Evolutionary conservation across 441 rosid species (phyloP), one percentile per base, ranked within the genome.

Genomic region (Raphanus hybrid): DNA sequence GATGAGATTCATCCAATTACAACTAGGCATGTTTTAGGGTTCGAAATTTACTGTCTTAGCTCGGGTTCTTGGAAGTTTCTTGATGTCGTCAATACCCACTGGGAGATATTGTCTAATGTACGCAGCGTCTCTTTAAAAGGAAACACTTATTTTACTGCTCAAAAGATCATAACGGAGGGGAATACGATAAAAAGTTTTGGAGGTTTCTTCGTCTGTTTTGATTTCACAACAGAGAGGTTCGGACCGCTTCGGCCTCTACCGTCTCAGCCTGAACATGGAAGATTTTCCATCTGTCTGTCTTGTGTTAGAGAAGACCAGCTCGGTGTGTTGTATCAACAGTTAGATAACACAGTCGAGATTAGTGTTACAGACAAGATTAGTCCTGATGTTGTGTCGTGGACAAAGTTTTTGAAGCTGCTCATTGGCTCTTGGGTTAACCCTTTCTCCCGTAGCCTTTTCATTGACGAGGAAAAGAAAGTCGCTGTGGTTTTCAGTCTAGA

Each of bases 231-330:
- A 55, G 60, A 55, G 26, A 16, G 60, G 2, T 55, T 55, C 1
- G 60, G 26, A 1, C 12, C 26, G 26, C 60, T 18, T 55, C 60
- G 18, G 60, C 60, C 60, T 55, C 60, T 55, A 1, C 52, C 52
- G 50, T 64, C 9, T 64, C 3, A 8, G 3, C 3, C 6, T 0
- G 11, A 37, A 4, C 2, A 0, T 34, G 14, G 1, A 2, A 14
- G 3, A 37, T 12, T 23, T 37, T 12, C 6, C 20, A 14, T 8
- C 32, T 16, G 52, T 15, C 1, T 37, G 8, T 64, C 50, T 64
- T 64, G 29, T 4, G 8, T 64, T 64, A 18, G 32, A 64, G 52
- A 64, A 12, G 68, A 64, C 8, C 43, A 64, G 45, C 68, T 66
- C 7, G 70, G 35, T 0, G 70, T 23, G 1, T 6, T 66, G 8